Evolutionary conservation across 163 green algal genomes (phyloP).

Genomic region (Scenedesmus sp.): DNA sequence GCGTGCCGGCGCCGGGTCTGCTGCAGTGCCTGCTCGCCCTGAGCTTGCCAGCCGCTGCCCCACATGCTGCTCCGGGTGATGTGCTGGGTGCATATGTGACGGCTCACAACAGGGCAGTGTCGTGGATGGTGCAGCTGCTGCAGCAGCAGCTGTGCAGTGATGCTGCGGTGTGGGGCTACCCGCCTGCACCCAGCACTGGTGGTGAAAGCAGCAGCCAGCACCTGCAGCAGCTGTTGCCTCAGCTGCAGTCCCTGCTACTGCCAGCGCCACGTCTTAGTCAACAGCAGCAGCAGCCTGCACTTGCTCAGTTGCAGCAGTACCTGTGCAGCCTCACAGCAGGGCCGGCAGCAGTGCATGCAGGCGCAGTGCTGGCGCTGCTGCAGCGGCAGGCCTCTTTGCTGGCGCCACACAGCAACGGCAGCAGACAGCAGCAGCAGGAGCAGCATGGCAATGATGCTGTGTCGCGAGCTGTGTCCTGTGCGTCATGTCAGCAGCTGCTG

Average conservation of each 20-base stretch:
- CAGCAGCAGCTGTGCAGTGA: conserved; percentile 20
- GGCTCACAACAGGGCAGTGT: conserved; percentile 24
- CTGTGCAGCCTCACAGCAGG: neutral
- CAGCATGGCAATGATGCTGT: neutral
- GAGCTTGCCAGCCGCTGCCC: neutral
- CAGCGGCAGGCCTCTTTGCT: neutral
- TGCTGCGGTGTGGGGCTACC: conserved; percentile 29
- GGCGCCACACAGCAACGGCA: neutral
- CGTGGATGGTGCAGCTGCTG: conserved; percentile 16
- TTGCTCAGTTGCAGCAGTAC: conserved; percentile 8
- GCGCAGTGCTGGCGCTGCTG: conserved; percentile 25
- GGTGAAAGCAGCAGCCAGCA: neutral
- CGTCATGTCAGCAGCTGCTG: conserved; percentile 11
- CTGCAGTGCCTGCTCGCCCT: conserved; percentile 38
- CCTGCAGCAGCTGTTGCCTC: conserved; percentile 15
- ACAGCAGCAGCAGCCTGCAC: conserved; percentile 16
- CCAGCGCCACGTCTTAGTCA: conserved; percentile 1
- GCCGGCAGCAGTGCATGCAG: conserved; percentile 15
- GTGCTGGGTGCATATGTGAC: neutral
- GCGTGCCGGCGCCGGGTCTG: conserved; percentile 11
- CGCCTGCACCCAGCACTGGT: conserved; percentile 1
- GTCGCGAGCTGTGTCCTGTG: neutral
- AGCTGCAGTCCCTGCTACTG: conserved; percentile 16
- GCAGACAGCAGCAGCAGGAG: neutral
- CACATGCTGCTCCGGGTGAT: too few relatives aligned